Evolutionary conservation across 1,284 basidiomycete genomes (phyloP).

Genomic region (Mycosarcoma maydis): DNA sequence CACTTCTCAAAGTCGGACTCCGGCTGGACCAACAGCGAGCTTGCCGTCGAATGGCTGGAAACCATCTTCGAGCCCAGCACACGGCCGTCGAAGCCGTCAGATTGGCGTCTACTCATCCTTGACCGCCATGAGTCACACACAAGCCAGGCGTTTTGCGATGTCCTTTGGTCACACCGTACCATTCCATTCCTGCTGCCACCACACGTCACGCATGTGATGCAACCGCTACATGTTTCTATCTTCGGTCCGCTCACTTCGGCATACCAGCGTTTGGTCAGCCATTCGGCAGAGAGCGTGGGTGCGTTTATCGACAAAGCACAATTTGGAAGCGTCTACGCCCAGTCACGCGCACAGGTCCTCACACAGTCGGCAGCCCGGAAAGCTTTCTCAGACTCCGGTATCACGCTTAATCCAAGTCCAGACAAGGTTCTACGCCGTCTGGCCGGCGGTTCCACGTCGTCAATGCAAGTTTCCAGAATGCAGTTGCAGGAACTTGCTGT

Average conservation of each 20-base stretch:
- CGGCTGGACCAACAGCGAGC: too few species aligned
- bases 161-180: conserved; percentile 1
- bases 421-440: conserved; percentile 6
- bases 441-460: not conserved
- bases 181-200: conserved; percentile 7
- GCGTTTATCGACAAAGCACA: too few species aligned
- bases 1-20: too few species aligned
- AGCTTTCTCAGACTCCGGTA: conserved; percentile 12
- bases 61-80: too few species aligned
- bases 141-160: not conserved
- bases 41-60: too few species aligned
- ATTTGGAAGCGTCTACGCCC: conserved; percentile 8
- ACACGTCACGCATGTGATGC: conserved; percentile 15
- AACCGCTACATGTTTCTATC: conserved; percentile 11
- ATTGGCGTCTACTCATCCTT: too few species aligned
- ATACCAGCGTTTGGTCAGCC: too few species aligned
- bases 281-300: too few species aligned
- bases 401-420: conserved; percentile 1
- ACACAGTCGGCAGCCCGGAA: not conserved
- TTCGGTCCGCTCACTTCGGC: conserved; percentile 6
- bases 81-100: too few species aligned
- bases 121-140: conserved; percentile 11
- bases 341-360: conserved; percentile 7
- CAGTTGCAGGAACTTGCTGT: not conserved
- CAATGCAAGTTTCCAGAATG: too few species aligned